Evolutionary conservation across 2,329 filamentous ascomycete species (phyloP).

Genomic region (Cladophialophora chaetospira): DNA sequence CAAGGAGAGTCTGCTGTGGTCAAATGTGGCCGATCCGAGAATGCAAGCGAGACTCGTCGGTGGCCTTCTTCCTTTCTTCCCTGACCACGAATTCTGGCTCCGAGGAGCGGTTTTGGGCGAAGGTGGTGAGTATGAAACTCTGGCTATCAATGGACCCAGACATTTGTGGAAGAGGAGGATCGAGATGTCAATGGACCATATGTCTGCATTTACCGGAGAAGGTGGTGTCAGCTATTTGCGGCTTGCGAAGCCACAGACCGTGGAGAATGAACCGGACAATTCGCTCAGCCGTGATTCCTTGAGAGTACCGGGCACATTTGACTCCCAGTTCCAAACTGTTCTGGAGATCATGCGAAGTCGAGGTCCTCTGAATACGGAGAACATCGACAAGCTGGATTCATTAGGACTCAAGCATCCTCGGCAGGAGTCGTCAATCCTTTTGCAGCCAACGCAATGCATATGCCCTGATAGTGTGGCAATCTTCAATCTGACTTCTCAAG

Average conservation of each 20-base stretch:
- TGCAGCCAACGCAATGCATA: constrained; percentile 6
- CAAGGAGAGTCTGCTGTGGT: constrained; percentile 78
- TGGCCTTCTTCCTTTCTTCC: constrained; percentile 60
- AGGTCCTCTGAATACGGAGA: background rate
- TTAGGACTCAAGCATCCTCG: background rate
- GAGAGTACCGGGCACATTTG: constrained; percentile 46
- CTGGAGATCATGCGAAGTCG: constrained; percentile 33
- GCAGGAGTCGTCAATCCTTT: background rate
- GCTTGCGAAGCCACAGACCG: constrained; percentile 60
- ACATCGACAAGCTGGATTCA: background rate
- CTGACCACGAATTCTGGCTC: constrained; percentile 47
- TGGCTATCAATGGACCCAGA: constrained; percentile 78
- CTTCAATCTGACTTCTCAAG: constrained; percentile 15
- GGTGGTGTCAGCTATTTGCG: constrained; percentile 76
- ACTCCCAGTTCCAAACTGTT: constrained; percentile 58
- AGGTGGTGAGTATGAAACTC: constrained; percentile 93
- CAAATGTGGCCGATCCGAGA: constrained; percentile 65
- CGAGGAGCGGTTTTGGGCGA: constrained; percentile 80
- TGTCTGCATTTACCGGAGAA: constrained; percentile 62
- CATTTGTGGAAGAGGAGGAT: constrained; percentile 73
- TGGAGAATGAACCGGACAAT: constrained; percentile 42
- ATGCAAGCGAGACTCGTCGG: constrained; percentile 53
- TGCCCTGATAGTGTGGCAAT: constrained; percentile 12
- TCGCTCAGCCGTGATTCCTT: background rate
- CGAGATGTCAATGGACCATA: constrained; percentile 58